Evolutionary conservation across 2,329 filamentous ascomycete genomes (phyloP), one percentile per base, ranked within the genome.

Genomic region (Chaetomium sp.): DNA sequence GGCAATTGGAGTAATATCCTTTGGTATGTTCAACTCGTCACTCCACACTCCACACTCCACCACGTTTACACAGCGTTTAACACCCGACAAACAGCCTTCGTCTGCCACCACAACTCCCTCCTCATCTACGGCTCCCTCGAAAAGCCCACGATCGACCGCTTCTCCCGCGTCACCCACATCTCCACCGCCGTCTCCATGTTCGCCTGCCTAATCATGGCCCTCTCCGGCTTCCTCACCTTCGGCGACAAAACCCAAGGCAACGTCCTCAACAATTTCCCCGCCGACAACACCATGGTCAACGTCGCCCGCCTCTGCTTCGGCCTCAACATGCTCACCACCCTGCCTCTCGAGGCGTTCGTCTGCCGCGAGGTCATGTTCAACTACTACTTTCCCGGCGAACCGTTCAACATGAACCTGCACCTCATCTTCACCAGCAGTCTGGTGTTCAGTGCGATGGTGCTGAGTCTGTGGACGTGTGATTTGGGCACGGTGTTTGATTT

Each of bases 311-410:
- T 99, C 50, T 96, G 90, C 73, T 97, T 99, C 68, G 94, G 94
- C 1, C 81, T 99, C 62, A 99, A 99, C 78, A 99, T 99, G 94
- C 84, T 99, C 66, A 96, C 94, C 11, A 97, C 94, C 1, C 78
- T 99, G 38, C 94, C 94, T 0, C 85, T 99, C 58, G 94, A 99
- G 76, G 91, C 91, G 12, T 99, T 99, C 70, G 94, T 99, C 53
- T 99, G 94, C 72, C 84, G 94, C 67, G 94, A 96, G 72, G 91
- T 96, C 61, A 95, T 96, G 89, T 82, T 89, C 63, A 91, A 89
- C 61, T 96, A 95, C 72, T 86, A 78, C 68, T 85, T 79, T 65
- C 81, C 80, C 0, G 77, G 76, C 58, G 89, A 76, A 63, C 87
- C 88, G 0, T 95, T 91, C 74, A 86, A 91, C 69, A 83, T 90